Conservation (phyloP, 805 yeast species). For the Candida michaelii region DNA sequence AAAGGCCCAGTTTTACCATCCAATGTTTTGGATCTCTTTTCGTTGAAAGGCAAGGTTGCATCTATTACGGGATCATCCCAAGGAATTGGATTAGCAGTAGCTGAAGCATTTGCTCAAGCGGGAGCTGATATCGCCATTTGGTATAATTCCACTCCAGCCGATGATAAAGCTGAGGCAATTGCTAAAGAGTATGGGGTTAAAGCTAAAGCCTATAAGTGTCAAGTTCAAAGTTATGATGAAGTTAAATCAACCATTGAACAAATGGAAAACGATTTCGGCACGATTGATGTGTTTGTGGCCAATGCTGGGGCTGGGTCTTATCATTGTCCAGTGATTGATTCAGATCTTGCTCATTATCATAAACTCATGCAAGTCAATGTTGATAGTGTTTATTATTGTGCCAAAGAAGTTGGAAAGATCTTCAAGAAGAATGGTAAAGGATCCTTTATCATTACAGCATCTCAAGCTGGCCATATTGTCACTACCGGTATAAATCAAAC, state of each 20-base stretch:
- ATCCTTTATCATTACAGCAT: conserved; percentile 44
- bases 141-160: conserved; percentile 54
- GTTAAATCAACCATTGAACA: conserved; percentile 51
- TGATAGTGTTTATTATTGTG: conserved; percentile 44
- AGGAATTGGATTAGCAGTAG: conserved; percentile 84
- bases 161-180: conserved; percentile 60
- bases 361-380: conserved; percentile 40
- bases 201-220: conserved; percentile 64
- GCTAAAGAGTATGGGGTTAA: conserved; percentile 60
- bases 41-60: conserved; percentile 79
- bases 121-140: conserved; percentile 72
- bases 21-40: conserved; percentile 65
- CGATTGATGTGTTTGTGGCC: conserved; percentile 80
- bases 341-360: conserved; percentile 34
- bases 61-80: conserved; percentile 82
- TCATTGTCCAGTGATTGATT: conserved; percentile 50
- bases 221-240: conserved; percentile 47
- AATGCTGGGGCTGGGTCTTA: conserved; percentile 90
- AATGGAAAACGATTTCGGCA: conserved; percentile 69
- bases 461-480: conserved; percentile 48
- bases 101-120: conserved; percentile 81
- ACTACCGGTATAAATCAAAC: conserved; percentile 47
- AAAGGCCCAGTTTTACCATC: conserved; percentile 51
- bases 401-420: conserved; percentile 41
- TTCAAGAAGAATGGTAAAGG: conserved; percentile 41